These are phyloP conservation scores for Shiraia bambusicola DNA, from an alignment of 2,329 filamentous ascomycete genomes.

Conservation along the genomic window DNA sequence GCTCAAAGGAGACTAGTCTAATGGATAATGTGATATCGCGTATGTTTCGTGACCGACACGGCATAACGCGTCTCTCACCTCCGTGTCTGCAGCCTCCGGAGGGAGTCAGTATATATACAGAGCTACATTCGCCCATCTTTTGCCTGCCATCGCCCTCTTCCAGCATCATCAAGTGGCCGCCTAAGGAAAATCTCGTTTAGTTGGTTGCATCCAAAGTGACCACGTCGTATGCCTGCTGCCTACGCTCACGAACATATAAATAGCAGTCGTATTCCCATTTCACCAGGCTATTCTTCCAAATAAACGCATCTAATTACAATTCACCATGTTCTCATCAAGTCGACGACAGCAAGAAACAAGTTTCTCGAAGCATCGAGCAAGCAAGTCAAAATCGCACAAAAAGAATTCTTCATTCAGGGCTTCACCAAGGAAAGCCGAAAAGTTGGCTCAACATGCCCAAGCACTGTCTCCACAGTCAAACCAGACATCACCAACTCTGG, in stretches of 20 bases:
- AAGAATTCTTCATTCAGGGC: slow-evolving; percentile 43
- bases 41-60: slow-evolving; percentile 33
- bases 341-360: slow-evolving; percentile 36
- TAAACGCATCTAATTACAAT: slow-evolving; percentile 13
- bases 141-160: slow-evolving; percentile 31
- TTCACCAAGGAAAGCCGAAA: slow-evolving; percentile 38
- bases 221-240: slow-evolving; percentile 31
- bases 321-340: slow-evolving; percentile 41
- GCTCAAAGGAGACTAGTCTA: slow-evolving; percentile 19
- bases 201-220: not conserved
- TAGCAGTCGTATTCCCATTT: slow-evolving; percentile 22
- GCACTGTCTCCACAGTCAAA: slow-evolving; percentile 38
- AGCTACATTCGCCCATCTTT: slow-evolving; percentile 24
- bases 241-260: slow-evolving; percentile 32
- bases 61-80: slow-evolving; percentile 36
- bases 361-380: slow-evolving; percentile 44
- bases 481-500: slow-evolving; percentile 39
- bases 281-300: slow-evolving; percentile 10
- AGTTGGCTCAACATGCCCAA: slow-evolving; percentile 37
- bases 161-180: slow-evolving; percentile 32
- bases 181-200: slow-evolving; percentile 22
- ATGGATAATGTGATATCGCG: slow-evolving; percentile 42
- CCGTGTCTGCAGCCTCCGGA: slow-evolving; percentile 36
- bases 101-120: slow-evolving; percentile 39
- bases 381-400: slow-evolving; percentile 43